Percentiles rank a stretch among this genome's conserved stretches.
Conservation (phyloP, 805 yeast species). For the Metschnikowia aberdeeniae region DNA sequence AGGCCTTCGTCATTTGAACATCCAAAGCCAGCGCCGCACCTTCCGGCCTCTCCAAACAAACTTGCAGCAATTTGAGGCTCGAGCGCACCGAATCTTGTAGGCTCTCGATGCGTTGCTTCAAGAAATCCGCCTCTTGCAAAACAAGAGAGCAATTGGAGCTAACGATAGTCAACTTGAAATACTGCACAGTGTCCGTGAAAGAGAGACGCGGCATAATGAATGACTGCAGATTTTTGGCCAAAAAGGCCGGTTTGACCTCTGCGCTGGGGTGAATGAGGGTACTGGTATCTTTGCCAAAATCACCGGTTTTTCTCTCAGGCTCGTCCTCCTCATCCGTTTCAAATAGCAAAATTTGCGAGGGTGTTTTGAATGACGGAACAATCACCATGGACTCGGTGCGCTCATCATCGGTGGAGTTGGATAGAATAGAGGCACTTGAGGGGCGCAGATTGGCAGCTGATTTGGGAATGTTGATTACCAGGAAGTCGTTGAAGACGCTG, state of each 20-base stretch:
- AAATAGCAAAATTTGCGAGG: conserved; percentile 33
- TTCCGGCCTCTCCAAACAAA: not conserved
- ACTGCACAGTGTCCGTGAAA: conserved; percentile 18
- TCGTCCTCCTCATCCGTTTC: conserved; percentile 40
- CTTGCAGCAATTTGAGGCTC: conserved; percentile 1
- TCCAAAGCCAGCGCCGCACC: conserved; percentile 12
- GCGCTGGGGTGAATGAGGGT: conserved; percentile 6
- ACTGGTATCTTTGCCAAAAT: conserved; percentile 7
- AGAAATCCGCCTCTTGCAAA: conserved; percentile 19
- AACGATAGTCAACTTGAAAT: conserved; percentile 22
- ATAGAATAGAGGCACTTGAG: conserved; percentile 22
- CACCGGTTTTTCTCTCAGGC: conserved; percentile 1
- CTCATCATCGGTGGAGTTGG: conserved; percentile 27
- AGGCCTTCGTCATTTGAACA: conserved; percentile 17
- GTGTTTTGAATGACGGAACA: conserved; percentile 18
- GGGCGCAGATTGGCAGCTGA: conserved; percentile 10
- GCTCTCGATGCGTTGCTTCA: conserved; percentile 4
- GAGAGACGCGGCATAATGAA: conserved; percentile 39
- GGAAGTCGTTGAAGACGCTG: not conserved
- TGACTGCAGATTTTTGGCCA: conserved; percentile 11
- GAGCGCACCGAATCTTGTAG: not conserved
- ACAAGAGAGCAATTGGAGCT: conserved; percentile 16
- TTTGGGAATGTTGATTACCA: not conserved
- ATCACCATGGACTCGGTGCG: conserved; percentile 19
- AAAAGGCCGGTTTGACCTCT: not conserved